Evolutionary conservation across 371 early-diverging fungal genomes (phyloP), one percentile per base, ranked within the genome.

Genomic region (Quaeritorhiza haematococci): DNA sequence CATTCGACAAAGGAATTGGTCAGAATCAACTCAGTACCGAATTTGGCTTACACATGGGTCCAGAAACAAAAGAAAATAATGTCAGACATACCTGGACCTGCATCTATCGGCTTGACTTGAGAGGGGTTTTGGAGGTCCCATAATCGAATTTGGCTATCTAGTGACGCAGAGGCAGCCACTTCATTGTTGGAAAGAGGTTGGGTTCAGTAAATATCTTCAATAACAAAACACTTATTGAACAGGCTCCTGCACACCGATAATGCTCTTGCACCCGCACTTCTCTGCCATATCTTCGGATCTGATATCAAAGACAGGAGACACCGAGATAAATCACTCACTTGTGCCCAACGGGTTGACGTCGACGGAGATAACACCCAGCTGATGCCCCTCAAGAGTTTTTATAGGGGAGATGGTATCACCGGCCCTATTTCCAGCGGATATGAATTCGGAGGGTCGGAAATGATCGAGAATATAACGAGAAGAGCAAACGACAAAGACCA

Each of bases 331-430:
- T 42, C 27, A 3, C 69, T 62, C 81, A 88, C 89, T 72, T 59
- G 79, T 78, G 47, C 89, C 89, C 45, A 78, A 73, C 2, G 59
- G 58, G 47, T 79, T 79, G 27, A 76, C 68, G 66, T 88, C 90
- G 0, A 90, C 86, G 2, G 89, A 88, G 32, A 88, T 79, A 33
- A 91, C 83, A 10, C 87, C 90, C 28, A 89, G 78, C 27, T 86
- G 75, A 55, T 92, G 92, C 15, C 88, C 90, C 49, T 79, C 74
- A 27, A 92, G 66, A 3, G 77, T 77, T 52, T 74, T 75, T 48
- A 79, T 64, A 23, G 74, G 59, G 34, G 75, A 78, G 27, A 84
- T 76, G 21, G 79, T 64, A 21, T 83, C 75, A n/a, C 83, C 83
- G 67, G 86, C 72, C 89, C 88, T 86, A 60, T 38, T 15, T 48